Conservation (phyloP, 371 early-diverging fungal genomes). For the Apophysomyces variabilis region DNA sequence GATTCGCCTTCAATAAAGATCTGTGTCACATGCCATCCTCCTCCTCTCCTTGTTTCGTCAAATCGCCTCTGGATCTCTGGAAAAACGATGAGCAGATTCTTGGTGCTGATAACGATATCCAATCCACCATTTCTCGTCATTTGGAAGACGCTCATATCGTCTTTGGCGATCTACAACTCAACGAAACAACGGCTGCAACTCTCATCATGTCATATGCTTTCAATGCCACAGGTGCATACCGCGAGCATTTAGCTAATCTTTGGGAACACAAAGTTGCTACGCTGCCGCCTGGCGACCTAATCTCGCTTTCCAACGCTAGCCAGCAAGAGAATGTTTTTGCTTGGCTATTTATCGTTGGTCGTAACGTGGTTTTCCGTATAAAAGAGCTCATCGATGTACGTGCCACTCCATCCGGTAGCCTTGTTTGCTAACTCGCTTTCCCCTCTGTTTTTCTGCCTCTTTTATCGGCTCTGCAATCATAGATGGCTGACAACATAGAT, state of each 20-base stretch:
- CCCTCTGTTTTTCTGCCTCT: too few species aligned
- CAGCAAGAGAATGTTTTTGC: slow-evolving; percentile 37
- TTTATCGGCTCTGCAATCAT: not conserved
- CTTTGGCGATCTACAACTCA: slow-evolving; percentile 5
- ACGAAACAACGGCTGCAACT: slow-evolving; percentile 38
- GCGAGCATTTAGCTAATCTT: slow-evolving; percentile 44
- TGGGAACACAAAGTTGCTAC: slow-evolving; percentile 60
- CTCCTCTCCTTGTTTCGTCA: slow-evolving; percentile 33
- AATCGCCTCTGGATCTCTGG: slow-evolving; percentile 46
- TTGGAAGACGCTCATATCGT: slow-evolving; percentile 31
- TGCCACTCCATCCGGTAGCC: not conserved
- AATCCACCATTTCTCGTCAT: slow-evolving; percentile 37
- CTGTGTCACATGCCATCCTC: slow-evolving; percentile 34
- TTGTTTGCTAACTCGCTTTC: not conserved
- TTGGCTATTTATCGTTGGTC: slow-evolving; percentile 50
- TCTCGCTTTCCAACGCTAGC: slow-evolving; percentile 20
- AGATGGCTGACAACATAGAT: slow-evolving; percentile 68
- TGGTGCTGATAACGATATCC: slow-evolving; percentile 34
- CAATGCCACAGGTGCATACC: slow-evolving; percentile 55
- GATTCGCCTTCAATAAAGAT: slow-evolving; percentile 37
- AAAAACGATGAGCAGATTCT: slow-evolving; percentile 34
- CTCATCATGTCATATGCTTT: slow-evolving; percentile 63
- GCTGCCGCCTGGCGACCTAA: slow-evolving; percentile 33
- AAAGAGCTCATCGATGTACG: slow-evolving; percentile 62
- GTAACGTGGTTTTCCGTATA: slow-evolving; percentile 60